A percentile compares a stretch with the other conserved stretches of the same genome.
phyloP scores from a whole-genome alignment of 495 filamentous ascomycete species.

The Rostrohypoxylon terebratum region DNA sequence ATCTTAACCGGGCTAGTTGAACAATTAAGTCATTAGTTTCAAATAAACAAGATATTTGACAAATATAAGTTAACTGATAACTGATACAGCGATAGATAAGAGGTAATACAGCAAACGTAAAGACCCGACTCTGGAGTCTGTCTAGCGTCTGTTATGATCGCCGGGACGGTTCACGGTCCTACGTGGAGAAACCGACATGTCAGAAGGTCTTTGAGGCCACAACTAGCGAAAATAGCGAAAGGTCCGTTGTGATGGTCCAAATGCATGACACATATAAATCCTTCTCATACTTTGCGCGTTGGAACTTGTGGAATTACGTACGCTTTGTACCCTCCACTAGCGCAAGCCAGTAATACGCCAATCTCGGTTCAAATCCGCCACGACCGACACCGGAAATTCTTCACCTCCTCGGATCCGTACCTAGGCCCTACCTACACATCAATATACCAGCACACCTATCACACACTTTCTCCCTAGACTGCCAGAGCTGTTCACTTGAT shows the following conservation, averaged over 20 bases:
- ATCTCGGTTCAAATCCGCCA: conserved; percentile 39
- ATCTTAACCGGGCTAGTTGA: neutral
- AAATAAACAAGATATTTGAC: neutral
- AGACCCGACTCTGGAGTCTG: neutral
- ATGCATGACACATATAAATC: conserved; percentile 48
- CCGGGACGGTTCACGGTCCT: conserved; percentile 4
- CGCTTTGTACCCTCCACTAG: conserved; percentile 24
- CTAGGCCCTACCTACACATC: neutral
- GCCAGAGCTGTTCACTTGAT: neutral
- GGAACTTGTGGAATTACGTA: conserved; percentile 25
- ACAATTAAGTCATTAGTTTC: neutral
- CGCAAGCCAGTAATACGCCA: conserved; percentile 28
- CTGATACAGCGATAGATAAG: neutral
- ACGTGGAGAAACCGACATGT: conserved; percentile 29
- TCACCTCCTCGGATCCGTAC: conserved; percentile 2
- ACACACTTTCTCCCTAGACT: neutral
- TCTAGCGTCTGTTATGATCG: conserved; percentile 1
- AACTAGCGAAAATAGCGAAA: conserved; percentile 5
- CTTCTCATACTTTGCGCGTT: conserved; percentile 23
- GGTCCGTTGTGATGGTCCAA: conserved; percentile 20
- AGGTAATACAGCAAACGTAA: conserved; percentile 1
- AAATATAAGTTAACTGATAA: neutral
- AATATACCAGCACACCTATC: neutral
- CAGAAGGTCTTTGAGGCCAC: conserved; percentile 11
- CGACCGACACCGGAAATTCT: conserved; percentile 47